Conservation (phyloP, 169 alveolate genomes). For the Cyclospora cayetanensis region DNA sequence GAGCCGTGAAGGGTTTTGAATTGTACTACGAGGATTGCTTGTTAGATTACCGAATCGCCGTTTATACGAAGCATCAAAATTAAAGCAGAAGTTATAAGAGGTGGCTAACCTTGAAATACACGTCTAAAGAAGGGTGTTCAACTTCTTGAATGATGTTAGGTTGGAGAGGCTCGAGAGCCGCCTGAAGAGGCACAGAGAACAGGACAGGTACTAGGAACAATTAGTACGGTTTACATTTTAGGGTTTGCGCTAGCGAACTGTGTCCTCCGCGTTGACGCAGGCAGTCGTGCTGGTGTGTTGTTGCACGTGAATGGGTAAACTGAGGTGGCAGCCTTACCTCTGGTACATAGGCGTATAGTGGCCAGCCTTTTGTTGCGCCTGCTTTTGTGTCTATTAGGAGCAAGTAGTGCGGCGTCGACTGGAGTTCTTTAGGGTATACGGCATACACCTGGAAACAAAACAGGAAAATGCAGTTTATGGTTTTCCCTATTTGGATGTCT, state of each 20-base stretch:
- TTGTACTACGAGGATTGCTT: no score
- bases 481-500: no score
- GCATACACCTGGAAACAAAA: constrained; percentile 37
- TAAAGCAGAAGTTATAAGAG: no score
- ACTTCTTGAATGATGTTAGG: neutral
- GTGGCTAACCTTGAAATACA: neutral
- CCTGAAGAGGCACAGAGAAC: neutral
- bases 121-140: neutral
- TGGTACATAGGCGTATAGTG: constrained; percentile 64
- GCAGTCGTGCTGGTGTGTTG: no score
- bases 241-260: no score
- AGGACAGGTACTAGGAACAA: neutral
- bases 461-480: neutral
- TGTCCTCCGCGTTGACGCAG: no score
- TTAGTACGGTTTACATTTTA: no score
- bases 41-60: no score
- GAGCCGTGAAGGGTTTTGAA: no score
- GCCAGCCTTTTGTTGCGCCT: neutral
- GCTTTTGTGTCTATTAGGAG: constrained; percentile 23
- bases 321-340: no score
- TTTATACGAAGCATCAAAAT: no score
- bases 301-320: no score
- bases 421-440: neutral
- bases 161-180: neutral
- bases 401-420: constrained; percentile 39